Percentiles rank a stretch among this genome's conserved stretches.
Conservation (phyloP, 495 filamentous ascomycete genomes). For the Trichoderma gamsii region DNA sequence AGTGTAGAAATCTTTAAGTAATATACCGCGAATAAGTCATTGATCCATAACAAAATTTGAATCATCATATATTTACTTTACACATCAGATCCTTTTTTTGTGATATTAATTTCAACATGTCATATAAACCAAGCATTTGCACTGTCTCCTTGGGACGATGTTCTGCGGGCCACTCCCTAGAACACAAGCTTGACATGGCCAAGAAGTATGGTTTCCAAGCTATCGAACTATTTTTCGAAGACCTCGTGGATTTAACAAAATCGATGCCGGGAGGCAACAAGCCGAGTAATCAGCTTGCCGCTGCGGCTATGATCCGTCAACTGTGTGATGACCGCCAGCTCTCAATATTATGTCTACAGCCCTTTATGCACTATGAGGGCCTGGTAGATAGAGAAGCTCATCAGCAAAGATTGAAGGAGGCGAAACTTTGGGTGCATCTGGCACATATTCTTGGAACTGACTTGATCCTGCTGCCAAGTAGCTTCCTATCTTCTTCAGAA, state of each 20-base stretch:
- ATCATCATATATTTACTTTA: too few species aligned
- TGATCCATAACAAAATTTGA: too few species aligned
- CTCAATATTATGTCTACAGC: constrained; percentile 65
- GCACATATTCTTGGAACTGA: constrained; percentile 59
- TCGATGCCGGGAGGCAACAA: constrained; percentile 27
- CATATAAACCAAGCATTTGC: constrained; percentile 37
- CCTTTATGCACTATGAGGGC: constrained; percentile 75
- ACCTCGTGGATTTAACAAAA: constrained; percentile 40
- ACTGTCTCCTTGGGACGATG: constrained; percentile 68
- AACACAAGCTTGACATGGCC: constrained; percentile 60
- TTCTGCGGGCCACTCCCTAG: constrained; percentile 50
- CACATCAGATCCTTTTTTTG: neutral
- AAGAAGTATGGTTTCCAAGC: constrained; percentile 58
- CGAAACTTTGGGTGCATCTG: constrained; percentile 63
- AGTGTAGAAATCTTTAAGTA: too few species aligned
- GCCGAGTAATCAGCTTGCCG: constrained; percentile 45
- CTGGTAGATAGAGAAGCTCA: constrained; percentile 59
- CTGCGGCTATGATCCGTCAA: constrained; percentile 48
- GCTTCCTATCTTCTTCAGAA: constrained; percentile 51
- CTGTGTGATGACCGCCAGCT: constrained; percentile 55
- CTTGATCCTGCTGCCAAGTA: constrained; percentile 68
- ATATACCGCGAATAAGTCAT: too few species aligned
- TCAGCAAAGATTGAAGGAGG: constrained; percentile 52
- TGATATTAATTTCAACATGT: neutral
- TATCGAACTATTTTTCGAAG: constrained; percentile 77